Percentiles rank a stretch among this genome's conserved stretches.
These are phyloP conservation scores for Melastoma candidum DNA, from an alignment of 441 rosid species.

Conservation along the genomic window DNA sequence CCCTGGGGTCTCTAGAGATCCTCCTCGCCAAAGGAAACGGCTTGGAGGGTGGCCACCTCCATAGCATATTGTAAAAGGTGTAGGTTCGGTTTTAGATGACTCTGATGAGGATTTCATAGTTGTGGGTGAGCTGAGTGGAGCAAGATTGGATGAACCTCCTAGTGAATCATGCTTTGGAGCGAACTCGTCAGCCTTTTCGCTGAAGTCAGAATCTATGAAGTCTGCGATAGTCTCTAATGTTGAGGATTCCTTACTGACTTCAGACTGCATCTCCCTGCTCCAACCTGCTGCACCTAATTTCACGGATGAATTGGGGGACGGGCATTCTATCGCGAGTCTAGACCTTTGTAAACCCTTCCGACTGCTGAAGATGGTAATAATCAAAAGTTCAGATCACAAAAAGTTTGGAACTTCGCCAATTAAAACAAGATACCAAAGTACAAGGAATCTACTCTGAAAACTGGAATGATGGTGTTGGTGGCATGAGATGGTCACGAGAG, in stretches of 20 bases:
- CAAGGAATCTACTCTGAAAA: conserved; percentile 28
- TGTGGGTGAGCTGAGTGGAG: conserved; percentile 21
- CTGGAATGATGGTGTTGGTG: conserved; percentile 39
- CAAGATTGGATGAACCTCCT: conserved; percentile 23
- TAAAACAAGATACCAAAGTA: conserved; percentile 1
- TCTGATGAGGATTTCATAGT: conserved; percentile 16
- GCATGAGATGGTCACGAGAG: conserved; percentile 27
- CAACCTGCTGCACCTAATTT: conserved; percentile 18
- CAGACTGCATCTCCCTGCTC: conserved; percentile 16
- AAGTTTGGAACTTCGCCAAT: neutral
- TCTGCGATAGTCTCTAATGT: conserved; percentile 15
- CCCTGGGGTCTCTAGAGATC: conserved; percentile 30
- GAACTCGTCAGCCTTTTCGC: conserved; percentile 20
- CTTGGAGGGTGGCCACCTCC: conserved; percentile 21
- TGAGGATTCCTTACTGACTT: conserved; percentile 18
- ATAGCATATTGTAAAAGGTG: conserved; percentile 19
- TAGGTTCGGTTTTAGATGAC: conserved; percentile 23
- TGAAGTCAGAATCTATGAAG: conserved; percentile 16
- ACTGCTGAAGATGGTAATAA: conserved; percentile 22
- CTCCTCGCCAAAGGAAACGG: conserved; percentile 24
- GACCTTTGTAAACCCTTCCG: conserved; percentile 30
- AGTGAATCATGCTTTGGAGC: conserved; percentile 23
- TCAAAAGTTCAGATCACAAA: neutral
- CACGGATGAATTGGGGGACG: conserved; percentile 25
- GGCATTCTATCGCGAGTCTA: conserved; percentile 18